Conservation (phyloP, 805 yeast genomes). For the Candida methanosorbosa region DNA sequence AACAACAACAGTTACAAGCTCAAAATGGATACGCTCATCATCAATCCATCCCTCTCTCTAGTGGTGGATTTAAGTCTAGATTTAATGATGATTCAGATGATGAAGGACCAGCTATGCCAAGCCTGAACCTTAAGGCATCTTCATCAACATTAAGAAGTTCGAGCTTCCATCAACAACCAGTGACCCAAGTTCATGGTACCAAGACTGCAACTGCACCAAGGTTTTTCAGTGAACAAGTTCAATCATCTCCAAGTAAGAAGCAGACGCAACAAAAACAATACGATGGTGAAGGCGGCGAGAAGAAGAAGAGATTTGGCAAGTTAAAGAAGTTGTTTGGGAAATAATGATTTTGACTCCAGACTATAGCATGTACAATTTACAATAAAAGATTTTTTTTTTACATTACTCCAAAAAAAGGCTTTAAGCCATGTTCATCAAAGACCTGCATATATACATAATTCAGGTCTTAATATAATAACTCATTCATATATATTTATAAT, state of each 20-base stretch:
- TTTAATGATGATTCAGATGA: slow-evolving; percentile 53
- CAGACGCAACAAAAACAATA: not conserved
- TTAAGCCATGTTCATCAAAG: too few species aligned
- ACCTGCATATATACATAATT: too few species aligned
- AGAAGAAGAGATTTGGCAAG: slow-evolving; percentile 21
- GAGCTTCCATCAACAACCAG: slow-evolving; percentile 4
- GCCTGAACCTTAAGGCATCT: slow-evolving; percentile 9
- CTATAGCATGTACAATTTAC: too few species aligned
- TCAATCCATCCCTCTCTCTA: slow-evolving; percentile 5
- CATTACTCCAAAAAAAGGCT: too few species aligned
- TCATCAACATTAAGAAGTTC: slow-evolving; percentile 18
- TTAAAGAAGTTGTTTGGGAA: slow-evolving; percentile 26
- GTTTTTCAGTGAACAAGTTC: slow-evolving; percentile 19
- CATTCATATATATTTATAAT: too few species aligned
- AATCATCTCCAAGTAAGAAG: not conserved
- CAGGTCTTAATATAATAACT: too few species aligned
- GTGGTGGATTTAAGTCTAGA: slow-evolving; percentile 37
- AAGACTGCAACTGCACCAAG: slow-evolving; percentile 6
- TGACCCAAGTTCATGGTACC: not conserved
- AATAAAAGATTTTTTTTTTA: too few species aligned
- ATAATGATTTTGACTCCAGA: too few species aligned
- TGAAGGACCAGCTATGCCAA: slow-evolving; percentile 25
- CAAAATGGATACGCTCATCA: slow-evolving; percentile 4
- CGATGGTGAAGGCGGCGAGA: slow-evolving; percentile 16
- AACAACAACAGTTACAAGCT: slow-evolving; percentile 10